phyloP scores from a whole-genome alignment of 1,284 basidiomycete species.

The Malassezia nana region DNA sequence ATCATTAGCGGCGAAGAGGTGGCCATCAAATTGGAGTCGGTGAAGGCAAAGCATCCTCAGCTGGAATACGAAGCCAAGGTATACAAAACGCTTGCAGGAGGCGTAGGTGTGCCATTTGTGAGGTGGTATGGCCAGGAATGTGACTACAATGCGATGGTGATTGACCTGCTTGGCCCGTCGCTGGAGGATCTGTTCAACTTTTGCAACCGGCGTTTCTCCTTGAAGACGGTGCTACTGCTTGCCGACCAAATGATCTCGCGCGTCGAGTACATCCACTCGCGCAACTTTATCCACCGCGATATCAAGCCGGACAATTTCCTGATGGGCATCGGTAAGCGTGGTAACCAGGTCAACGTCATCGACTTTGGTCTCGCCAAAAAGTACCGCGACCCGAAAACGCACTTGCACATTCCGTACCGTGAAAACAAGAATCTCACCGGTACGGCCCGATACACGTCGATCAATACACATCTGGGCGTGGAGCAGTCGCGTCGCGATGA shows the following conservation, averaged over 20 bases:
- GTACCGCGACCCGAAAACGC: slow-evolving; percentile 98
- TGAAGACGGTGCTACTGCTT: slow-evolving; percentile 92
- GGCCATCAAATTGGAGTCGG: slow-evolving; percentile 98
- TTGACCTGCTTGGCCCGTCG: slow-evolving; percentile 92
- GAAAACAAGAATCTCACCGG: slow-evolving; percentile 99
- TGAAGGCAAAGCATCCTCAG: slow-evolving; percentile 99
- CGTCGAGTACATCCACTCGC: slow-evolving; percentile 97
- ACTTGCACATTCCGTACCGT: slow-evolving; percentile 96
- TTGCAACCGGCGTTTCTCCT: slow-evolving; percentile 93
- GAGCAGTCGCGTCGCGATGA: slow-evolving; percentile 48
- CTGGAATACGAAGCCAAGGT: slow-evolving; percentile 75
- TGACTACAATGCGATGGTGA: slow-evolving; percentile 99
- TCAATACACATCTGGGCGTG: slow-evolving; percentile 97
- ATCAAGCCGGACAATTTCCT: slow-evolving; percentile 99
- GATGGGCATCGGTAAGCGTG: slow-evolving; percentile 98
- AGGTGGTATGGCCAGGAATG: slow-evolving; percentile 98
- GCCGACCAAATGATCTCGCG: slow-evolving; percentile 97
- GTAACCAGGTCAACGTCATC: slow-evolving; percentile 98
- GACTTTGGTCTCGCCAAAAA: slow-evolving; percentile 99
- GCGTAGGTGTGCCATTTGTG: slow-evolving; percentile 96
- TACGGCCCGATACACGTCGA: slow-evolving; percentile 96
- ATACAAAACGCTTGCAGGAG: slow-evolving; percentile 79
- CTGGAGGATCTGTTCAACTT: slow-evolving; percentile 99
- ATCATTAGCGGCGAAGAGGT: slow-evolving; percentile 99
- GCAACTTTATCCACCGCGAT: slow-evolving; percentile 99